Base-by-base conservation (phyloP, 768 basidiomycete genomes). In the Tricholoma sp. region DNA sequence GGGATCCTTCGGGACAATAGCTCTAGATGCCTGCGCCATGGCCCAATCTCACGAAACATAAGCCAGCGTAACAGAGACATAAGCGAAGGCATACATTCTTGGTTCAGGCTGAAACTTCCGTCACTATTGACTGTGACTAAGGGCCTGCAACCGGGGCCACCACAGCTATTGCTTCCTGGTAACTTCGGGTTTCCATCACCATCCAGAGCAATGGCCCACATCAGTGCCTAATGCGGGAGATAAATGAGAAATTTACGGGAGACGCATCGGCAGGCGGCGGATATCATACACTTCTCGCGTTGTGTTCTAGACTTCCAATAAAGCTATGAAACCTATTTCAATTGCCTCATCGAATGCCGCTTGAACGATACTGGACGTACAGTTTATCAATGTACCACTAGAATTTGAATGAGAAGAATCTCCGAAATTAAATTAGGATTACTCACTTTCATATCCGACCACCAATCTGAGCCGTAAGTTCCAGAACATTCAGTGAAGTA, bases 141-240 rank as follows among this genome's bases (percentile, higher is more conserved):
- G 2, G 81, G 80, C 11, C 88, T 79, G 64, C 88, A 91, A 14
- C 85, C 84, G 16, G 77, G 64, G 4, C 78, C 78, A 1, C 76
- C 75, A 59, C 89, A 91, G 57, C 84, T 86, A 55, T 73, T 73
- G 2, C 83, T 81, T 5, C 84, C 83, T 0, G 87, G 86, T 2
- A 86, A 74, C 64, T 79, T 80, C 1, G 89, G 88, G n/a, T 80
- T 68, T 0, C 89, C 87, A 34, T 69, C 78, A 0, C 80, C 73
- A 41, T 89, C 83, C 8, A 86, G 75, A 0, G 85, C 89, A 43
- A 89, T 69, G 63, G 88, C 88, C 88, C 89, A 91, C 83, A 89
- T 86, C 19, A 90, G 57, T 2, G 35, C 66, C 66, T 65, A 21
- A 5, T 7, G 19, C 8, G n/a, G 0, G 21, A 22, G 2, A 24